Evolutionary conservation across 1,284 basidiomycete genomes (phyloP).

Genomic region (Pseudozyma pruni): DNA sequence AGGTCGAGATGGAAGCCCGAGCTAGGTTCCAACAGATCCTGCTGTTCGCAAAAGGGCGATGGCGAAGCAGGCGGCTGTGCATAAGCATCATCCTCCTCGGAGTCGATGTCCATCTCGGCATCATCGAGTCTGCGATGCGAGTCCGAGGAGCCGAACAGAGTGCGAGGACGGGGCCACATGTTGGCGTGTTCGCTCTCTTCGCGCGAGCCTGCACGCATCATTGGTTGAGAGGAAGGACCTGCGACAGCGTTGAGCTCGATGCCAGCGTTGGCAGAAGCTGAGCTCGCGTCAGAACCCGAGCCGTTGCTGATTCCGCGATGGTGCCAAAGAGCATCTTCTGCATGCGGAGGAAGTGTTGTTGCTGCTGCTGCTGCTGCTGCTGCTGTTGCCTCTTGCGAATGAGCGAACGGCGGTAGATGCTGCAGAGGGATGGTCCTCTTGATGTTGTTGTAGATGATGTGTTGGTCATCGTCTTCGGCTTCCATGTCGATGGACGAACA

Average conservation of each 20-base stretch:
- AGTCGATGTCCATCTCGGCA: slow-evolving; percentile 47
- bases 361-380: background rate
- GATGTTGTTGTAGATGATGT: slow-evolving; percentile 15
- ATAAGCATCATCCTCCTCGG: slow-evolving; percentile 39
- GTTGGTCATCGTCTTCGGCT: slow-evolving; percentile 10
- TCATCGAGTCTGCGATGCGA: slow-evolving; percentile 23
- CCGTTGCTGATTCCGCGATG: slow-evolving; percentile 36
- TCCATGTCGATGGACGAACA: slow-evolving; percentile 26
- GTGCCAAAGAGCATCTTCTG: slow-evolving; percentile 27
- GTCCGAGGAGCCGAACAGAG: slow-evolving; percentile 31
- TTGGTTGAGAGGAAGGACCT: slow-evolving; percentile 41
- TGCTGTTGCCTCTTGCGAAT: slow-evolving; percentile 2
- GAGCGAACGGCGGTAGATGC: slow-evolving; percentile 20
- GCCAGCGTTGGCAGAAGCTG: slow-evolving; percentile 28
- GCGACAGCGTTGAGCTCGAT: slow-evolving; percentile 29
- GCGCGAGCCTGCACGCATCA: slow-evolving; percentile 29
- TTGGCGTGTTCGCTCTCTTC: slow-evolving; percentile 6
- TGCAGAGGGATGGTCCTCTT: slow-evolving; percentile 42
- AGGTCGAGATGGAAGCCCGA: slow-evolving; percentile 21
- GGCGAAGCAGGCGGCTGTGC: slow-evolving; percentile 47
- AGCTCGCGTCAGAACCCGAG: slow-evolving; percentile 41
- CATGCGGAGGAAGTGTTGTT: background rate
- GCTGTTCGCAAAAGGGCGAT: slow-evolving; percentile 43
- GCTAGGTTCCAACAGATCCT: slow-evolving; percentile 20
- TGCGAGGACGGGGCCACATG: slow-evolving; percentile 19